Conservation (phyloP, 2,329 filamentous ascomycete genomes). For the Ophiostoma australiae region DNA sequence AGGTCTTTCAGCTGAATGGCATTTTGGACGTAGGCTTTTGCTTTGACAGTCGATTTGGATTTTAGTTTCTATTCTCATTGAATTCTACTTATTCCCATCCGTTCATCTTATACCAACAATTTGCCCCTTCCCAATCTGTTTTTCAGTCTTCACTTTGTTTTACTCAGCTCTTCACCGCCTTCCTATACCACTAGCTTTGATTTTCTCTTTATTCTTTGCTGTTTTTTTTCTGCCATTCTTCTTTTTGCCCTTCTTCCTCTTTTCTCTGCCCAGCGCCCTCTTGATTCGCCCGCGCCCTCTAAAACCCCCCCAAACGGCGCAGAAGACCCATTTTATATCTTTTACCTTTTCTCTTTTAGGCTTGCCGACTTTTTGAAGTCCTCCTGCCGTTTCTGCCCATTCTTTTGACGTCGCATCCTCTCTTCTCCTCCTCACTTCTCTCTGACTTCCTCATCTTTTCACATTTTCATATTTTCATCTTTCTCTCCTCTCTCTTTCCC, state of each 20-base stretch:
- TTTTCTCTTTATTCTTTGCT: constrained; percentile 4
- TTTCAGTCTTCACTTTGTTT: not conserved
- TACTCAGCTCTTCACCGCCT: not conserved
- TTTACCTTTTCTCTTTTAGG: not conserved
- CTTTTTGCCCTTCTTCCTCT: constrained; percentile 12
- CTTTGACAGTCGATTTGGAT: too few species aligned
- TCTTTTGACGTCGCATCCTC: constrained; percentile 2
- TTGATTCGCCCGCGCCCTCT: not conserved
- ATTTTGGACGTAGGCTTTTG: not conserved
- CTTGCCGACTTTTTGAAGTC: constrained; percentile 13
- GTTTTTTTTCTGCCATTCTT: constrained; percentile 1
- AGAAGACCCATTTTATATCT: not conserved
- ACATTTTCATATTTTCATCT: not conserved
- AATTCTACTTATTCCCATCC: not conserved
- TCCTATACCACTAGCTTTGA: not conserved
- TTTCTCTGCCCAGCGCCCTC: constrained; percentile 1
- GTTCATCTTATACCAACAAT: not conserved
- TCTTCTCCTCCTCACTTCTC: not conserved
- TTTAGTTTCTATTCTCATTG: too few species aligned
- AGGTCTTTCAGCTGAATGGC: not conserved
- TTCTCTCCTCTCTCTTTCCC: not conserved
- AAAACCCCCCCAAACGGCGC: constrained; percentile 1
- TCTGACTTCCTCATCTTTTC: not conserved
- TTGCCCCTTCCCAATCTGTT: not conserved
- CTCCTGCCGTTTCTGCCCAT: not conserved